Evolutionary conservation across 2,329 filamentous ascomycete species (phyloP).

Genomic region (Aspergillus ochraceoroseus): DNA sequence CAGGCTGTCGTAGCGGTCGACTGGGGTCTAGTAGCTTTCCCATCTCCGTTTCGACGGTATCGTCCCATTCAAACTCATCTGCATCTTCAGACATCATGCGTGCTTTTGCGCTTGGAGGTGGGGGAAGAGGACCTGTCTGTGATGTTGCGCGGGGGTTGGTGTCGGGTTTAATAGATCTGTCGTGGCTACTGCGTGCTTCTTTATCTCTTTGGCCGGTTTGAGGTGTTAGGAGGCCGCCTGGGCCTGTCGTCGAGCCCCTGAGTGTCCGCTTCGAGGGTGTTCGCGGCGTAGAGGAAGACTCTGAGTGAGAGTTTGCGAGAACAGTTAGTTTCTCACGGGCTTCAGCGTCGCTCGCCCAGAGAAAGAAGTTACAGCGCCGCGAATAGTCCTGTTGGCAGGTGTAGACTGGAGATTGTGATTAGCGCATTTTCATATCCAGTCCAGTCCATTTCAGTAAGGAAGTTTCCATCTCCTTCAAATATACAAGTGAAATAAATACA

Average conservation of each 20-base stretch:
- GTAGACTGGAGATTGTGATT: conserved; percentile 44
- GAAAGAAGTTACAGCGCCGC: conserved; percentile 55
- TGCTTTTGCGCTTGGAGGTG: conserved; percentile 27
- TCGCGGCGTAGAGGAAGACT: conserved; percentile 31
- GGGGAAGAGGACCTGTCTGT: conserved; percentile 11
- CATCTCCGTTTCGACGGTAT: conserved; percentile 33
- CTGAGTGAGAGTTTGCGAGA: conserved; percentile 48
- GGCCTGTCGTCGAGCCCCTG: not conserved
- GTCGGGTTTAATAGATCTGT: not conserved
- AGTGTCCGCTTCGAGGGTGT: conserved; percentile 23
- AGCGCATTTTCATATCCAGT: conserved; percentile 1
- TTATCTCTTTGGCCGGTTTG: conserved; percentile 25
- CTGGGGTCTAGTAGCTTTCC: conserved; percentile 20
- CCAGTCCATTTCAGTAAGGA: too few species aligned
- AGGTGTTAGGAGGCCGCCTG: conserved; percentile 33
- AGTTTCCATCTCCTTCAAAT: too few species aligned
- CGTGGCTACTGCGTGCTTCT: too few species aligned
- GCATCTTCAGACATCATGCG: conserved; percentile 33
- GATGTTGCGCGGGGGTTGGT: not conserved
- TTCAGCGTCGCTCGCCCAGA: conserved; percentile 57
- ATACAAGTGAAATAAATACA: too few species aligned
- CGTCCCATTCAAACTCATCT: conserved; percentile 39
- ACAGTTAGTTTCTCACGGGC: conserved; percentile 49
- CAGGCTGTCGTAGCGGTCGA: conserved; percentile 25
- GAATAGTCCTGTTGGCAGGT: conserved; percentile 51